A percentile compares a stretch with the other conserved stretches of the same genome.
Evolutionary conservation across 129 eudicot species (phyloP).

Genomic region (Centaurea solstitialis): DNA sequence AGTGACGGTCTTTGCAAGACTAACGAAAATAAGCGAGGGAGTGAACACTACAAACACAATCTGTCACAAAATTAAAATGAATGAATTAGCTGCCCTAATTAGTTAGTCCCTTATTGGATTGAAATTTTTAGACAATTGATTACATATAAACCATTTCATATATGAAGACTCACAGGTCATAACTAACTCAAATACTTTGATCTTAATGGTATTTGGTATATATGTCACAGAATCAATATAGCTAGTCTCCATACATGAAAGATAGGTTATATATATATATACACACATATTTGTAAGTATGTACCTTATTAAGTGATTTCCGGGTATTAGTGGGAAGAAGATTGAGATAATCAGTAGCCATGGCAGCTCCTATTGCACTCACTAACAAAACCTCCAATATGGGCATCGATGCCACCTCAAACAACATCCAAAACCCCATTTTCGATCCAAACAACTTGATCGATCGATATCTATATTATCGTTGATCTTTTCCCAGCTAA

Average conservation of each 20-base stretch:
- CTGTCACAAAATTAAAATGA: slow-evolving; percentile 24
- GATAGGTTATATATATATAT: background rate
- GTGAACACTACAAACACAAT: slow-evolving; percentile 81
- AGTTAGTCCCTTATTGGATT: too few species aligned
- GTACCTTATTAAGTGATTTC: slow-evolving; percentile 50
- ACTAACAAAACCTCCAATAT: slow-evolving; percentile 47
- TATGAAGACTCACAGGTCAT: background rate
- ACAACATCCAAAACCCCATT: slow-evolving; percentile 52
- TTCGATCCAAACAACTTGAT: background rate
- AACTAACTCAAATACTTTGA: too few species aligned
- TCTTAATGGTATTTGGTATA: too few species aligned
- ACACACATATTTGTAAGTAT: background rate
- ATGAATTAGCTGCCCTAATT: background rate
- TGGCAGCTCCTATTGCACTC: slow-evolving; percentile 40
- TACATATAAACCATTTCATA: background rate
- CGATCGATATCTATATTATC: background rate
- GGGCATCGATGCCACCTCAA: slow-evolving; percentile 56
- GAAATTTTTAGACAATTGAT: too few species aligned
- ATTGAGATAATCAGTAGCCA: slow-evolving; percentile 56
- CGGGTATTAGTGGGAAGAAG: slow-evolving; percentile 41
- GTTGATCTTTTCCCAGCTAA: too few species aligned
- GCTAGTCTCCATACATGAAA: background rate
- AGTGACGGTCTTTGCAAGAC: slow-evolving; percentile 77
- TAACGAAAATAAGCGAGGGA: slow-evolving; percentile 70
- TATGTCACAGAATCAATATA: too few species aligned